Conservation (phyloP, 257 asterid genomes). For the Salvia rosmarinus region DNA sequence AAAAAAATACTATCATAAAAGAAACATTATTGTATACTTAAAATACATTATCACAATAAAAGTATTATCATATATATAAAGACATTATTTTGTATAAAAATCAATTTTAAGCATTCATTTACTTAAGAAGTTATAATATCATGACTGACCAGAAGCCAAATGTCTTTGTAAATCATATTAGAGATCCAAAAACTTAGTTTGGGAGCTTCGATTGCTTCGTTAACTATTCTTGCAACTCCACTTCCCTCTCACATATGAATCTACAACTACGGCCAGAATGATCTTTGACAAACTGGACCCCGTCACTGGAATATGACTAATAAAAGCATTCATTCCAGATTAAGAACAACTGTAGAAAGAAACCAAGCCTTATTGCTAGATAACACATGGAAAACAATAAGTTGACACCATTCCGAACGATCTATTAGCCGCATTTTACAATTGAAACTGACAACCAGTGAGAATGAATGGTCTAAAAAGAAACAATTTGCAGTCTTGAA, state of each 20-base stretch:
- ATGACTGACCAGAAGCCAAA: neutral
- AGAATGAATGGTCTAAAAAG: neutral
- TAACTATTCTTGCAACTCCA: neutral
- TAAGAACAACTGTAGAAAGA: neutral
- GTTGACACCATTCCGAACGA: neutral
- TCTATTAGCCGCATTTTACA: neutral
- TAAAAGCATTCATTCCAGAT: neutral
- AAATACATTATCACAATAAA: no score
- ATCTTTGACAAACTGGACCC: neutral
- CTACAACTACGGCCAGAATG: neutral
- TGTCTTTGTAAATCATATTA: neutral
- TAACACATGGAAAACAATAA: neutral
- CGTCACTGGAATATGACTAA: neutral
- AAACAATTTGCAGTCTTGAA: conserved; percentile 25
- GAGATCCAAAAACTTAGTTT: neutral
- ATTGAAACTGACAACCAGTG: neutral
- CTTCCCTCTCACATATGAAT: conserved; percentile 1
- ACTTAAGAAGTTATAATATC: neutral
- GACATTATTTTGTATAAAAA: no score
- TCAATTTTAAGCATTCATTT: no score
- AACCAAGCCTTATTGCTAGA: neutral
- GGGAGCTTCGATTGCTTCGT: neutral
- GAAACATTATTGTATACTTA: no score
- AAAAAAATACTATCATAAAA: no score
- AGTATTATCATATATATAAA: no score